Base-by-base conservation (phyloP, 352 stramenopile genomes). In the Phytopythium mirpurense region DNA sequence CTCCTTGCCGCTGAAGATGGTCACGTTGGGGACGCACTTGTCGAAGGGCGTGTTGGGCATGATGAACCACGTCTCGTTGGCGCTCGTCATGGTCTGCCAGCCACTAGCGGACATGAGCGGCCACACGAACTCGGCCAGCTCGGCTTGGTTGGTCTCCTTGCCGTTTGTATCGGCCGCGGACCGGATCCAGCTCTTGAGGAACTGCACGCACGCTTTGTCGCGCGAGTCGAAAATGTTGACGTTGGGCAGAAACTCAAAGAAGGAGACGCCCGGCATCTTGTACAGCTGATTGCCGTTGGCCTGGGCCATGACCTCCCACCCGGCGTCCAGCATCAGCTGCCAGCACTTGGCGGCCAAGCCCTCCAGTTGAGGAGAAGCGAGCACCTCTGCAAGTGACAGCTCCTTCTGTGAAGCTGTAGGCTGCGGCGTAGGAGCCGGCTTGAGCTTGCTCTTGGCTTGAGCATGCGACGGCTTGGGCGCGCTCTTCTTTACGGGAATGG, bases 211-310 rank as follows among this genome's bases (percentile, higher is more conserved):
- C 6, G 84, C 82, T 36, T 75, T 78, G 37, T 72, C 68, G 12
- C 89, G 61, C n/a, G 70, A 71, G 48, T 90, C 75, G 23, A 93
- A 90, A n/a, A 94, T 68, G 27, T 78, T 92, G 44, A 84, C 69
- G 45, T 89, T 86, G 8, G 83, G 82, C 3, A 68, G 56, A 34
- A 91, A 79, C 31, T 87, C 69, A 26, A 84, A 78, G 56, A 92
- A 94, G 48, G 60, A 70, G 2, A 74, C 70, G 36, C 66, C 75
- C 1, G 84, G 82, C 67, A 85, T 87, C 31, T 74, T 83, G 67
- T 85, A 90, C n/a, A 87, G 51, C 42, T 78, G 56, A 21, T 68
- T 43, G 12, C 80, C 76, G 46, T 85, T 54, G 8, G 54, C 62
- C 46, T 86, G 76, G 18, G 51, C 71, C 55, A 92, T 76, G 8